phyloP scores from a whole-genome alignment of 257 asterid species.

The Solanum tarapatanum region DNA sequence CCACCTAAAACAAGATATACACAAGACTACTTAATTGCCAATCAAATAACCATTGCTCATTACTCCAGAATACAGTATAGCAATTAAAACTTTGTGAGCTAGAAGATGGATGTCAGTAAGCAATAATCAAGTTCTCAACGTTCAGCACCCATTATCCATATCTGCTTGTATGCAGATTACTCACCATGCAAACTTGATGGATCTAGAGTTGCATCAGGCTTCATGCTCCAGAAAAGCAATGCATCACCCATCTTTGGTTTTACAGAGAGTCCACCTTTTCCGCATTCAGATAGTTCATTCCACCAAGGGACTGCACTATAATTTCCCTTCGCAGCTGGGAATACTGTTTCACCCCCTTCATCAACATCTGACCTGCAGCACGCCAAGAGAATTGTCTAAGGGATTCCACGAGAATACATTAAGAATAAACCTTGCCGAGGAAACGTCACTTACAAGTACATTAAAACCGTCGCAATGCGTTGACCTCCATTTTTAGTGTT shows the following conservation, averaged over 20 bases:
- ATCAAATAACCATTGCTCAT: background rate
- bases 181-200: slow-evolving; percentile 83
- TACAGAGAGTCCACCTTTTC: slow-evolving; percentile 79
- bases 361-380: slow-evolving; percentile 85
- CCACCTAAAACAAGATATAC: slow-evolving; percentile 13
- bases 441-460: slow-evolving; percentile 60
- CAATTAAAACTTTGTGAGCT: background rate
- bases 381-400: slow-evolving; percentile 4
- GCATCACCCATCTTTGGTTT: slow-evolving; percentile 97
- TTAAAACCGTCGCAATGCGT: slow-evolving; percentile 89
- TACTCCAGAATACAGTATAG: background rate
- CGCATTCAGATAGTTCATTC: slow-evolving; percentile 91
- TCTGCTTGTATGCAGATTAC: slow-evolving; percentile 13
- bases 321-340: slow-evolving; percentile 90
- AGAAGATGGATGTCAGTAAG: background rate
- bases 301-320: slow-evolving; percentile 37
- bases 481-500: slow-evolving; percentile 92
- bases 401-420: background rate
- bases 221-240: slow-evolving; percentile 98
- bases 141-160: background rate
- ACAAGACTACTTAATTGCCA: background rate
- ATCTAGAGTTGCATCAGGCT: slow-evolving; percentile 77
- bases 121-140: background rate
- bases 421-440: background rate
- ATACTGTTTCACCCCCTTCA: slow-evolving; percentile 98